Evolutionary conservation across 116 monocot species (phyloP).

Genomic region (Posidonia oceanica): DNA sequence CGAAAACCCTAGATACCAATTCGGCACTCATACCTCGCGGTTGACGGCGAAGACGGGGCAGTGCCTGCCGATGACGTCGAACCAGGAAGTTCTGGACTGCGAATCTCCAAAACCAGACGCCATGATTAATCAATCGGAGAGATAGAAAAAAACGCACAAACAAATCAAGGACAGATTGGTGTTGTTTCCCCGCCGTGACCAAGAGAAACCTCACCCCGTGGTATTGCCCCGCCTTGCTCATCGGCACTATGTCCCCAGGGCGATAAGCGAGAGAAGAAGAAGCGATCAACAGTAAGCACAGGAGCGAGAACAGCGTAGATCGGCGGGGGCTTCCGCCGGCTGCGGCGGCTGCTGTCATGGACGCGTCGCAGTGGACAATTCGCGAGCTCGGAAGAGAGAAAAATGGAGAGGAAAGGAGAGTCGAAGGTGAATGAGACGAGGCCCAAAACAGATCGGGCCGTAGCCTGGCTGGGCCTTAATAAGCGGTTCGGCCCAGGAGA

Average conservation of each 20-base stretch:
- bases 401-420: too few relatives aligned
- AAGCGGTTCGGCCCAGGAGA: too few relatives aligned
- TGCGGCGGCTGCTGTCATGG: too few relatives aligned
- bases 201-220: conserved; percentile 44
- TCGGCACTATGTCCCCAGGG: conserved; percentile 84
- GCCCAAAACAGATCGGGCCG: too few relatives aligned
- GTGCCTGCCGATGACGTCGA: conserved; percentile 22
- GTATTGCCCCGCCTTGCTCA: conserved; percentile 82
- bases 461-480: too few relatives aligned
- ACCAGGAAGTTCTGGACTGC: conserved; percentile 19
- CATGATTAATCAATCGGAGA: too few relatives aligned
- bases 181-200: neutral
- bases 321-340: neutral
- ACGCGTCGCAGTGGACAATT: too few relatives aligned
- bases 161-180: neutral
- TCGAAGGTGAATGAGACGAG: too few relatives aligned
- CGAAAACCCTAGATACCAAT: neutral
- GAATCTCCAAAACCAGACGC: conserved; percentile 4
- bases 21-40: conserved; percentile 11
- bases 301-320: conserved; percentile 6
- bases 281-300: conserved; percentile 21
- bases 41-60: conserved; percentile 27
- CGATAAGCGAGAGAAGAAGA: conserved; percentile 52
- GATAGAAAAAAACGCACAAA: neutral
- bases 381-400: too few relatives aligned